phyloP scores from a whole-genome alignment of 805 yeast species.

The Grigorovia jiainica region DNA sequence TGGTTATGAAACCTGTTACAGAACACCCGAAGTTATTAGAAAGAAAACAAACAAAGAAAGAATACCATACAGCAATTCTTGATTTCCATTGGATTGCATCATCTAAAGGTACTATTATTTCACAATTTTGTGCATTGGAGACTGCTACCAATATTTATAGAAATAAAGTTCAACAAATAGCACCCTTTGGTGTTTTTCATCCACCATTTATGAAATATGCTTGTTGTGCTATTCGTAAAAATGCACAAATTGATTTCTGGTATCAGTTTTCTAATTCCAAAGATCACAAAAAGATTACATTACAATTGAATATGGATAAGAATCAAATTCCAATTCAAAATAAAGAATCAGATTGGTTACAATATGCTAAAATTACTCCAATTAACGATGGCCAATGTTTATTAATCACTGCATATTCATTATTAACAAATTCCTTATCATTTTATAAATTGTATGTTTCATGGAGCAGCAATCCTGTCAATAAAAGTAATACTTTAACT shows the following conservation, averaged over 20 bases:
- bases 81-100: conserved; percentile 39
- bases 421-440: conserved; percentile 15
- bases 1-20: conserved; percentile 17
- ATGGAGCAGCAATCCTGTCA: conserved; percentile 23
- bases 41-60: conserved; percentile 30
- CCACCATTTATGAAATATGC: conserved; percentile 32
- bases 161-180: conserved; percentile 27
- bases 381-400: conserved; percentile 26
- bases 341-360: conserved; percentile 26
- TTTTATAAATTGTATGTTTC: conserved; percentile 24
- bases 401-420: conserved; percentile 24
- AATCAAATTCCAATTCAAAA: conserved; percentile 11
- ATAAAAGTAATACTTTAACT: conserved; percentile 17
- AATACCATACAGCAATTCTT: conserved; percentile 25
- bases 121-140: conserved; percentile 26
- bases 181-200: conserved; percentile 28
- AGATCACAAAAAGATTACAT: conserved; percentile 28
- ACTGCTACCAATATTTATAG: conserved; percentile 19
- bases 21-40: conserved; percentile 33
- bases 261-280: conserved; percentile 31
- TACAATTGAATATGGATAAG: conserved; percentile 19
- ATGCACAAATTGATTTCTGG: conserved; percentile 31
- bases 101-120: conserved; percentile 27
- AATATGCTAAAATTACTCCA: conserved; percentile 26
- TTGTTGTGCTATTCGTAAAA: conserved; percentile 26